Percentiles rank a stretch among this genome's conserved stretches.
Conservation (phyloP, 2,329 filamentous ascomycete species). For the Fusarium sp. region DNA sequence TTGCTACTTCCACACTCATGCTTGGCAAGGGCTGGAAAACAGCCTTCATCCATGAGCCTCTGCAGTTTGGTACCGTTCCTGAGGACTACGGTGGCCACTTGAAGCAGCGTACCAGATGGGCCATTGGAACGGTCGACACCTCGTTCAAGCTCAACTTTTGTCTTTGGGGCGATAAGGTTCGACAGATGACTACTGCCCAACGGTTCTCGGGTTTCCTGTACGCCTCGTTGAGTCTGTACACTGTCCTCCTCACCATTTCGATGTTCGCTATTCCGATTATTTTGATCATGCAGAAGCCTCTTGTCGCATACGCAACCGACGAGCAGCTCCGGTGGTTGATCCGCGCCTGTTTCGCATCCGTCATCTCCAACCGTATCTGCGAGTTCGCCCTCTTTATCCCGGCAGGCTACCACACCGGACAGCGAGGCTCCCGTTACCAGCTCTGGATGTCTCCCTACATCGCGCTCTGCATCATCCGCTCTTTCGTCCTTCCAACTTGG, state of each 20-base stretch:
- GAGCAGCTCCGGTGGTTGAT: conserved; percentile 69
- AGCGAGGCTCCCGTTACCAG: conserved; percentile 65
- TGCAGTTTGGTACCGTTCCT: conserved; percentile 70
- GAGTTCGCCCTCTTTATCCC: conserved; percentile 69
- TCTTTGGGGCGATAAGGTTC: conserved; percentile 63
- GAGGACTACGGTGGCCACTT: conserved; percentile 66
- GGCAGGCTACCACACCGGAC: conserved; percentile 68
- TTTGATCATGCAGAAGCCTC: conserved; percentile 64
- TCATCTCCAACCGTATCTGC: conserved; percentile 63
- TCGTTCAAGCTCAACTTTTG: conserved; percentile 70
- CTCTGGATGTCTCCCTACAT: conserved; percentile 74
- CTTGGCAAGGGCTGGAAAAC: conserved; percentile 71
- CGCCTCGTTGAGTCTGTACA: conserved; percentile 65
- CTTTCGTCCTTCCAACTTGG: conserved; percentile 68
- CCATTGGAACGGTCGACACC: conserved; percentile 67
- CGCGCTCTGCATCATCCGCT: conserved; percentile 66
- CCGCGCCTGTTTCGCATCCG: conserved; percentile 63
- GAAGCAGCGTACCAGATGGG: conserved; percentile 68
- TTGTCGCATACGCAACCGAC: conserved; percentile 65
- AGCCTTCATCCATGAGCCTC: conserved; percentile 67
- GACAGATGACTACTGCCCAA: conserved; percentile 65
- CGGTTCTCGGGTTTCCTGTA: conserved; percentile 70
- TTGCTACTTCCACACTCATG: conserved; percentile 67
- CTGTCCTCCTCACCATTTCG: conserved; percentile 64
- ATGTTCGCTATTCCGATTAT: conserved; percentile 70